Percentiles rank a stretch among this genome's conserved stretches.
Conservation (phyloP, 1,284 basidiomycete species). For the Coniferiporia weirii region DNA sequence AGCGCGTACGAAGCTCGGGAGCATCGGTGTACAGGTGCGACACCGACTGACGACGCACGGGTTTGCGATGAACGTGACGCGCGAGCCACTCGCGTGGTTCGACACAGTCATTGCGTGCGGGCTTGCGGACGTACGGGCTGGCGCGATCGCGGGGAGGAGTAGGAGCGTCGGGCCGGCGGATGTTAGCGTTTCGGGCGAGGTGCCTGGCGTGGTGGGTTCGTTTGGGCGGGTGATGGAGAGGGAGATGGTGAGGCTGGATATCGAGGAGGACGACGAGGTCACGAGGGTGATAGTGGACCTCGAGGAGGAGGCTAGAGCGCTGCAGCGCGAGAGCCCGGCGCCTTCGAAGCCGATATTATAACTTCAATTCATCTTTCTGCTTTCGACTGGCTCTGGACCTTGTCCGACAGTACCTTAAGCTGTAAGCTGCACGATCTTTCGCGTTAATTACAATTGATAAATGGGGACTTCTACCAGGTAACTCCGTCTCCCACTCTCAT, state of each 20-base stretch:
- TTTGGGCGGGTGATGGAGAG: constrained; percentile 53
- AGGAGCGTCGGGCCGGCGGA: constrained; percentile 17
- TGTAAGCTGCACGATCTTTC: no score
- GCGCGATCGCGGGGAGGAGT: constrained; percentile 48
- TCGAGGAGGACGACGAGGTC: constrained; percentile 43
- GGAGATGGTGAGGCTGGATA: constrained; percentile 47
- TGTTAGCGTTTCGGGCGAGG: constrained; percentile 45
- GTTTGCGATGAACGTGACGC: constrained; percentile 89
- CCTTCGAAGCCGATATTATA: constrained; percentile 7
- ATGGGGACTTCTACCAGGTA: no score
- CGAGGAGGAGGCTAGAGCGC: constrained; percentile 11
- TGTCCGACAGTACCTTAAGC: no score
- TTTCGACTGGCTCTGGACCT: not conserved
- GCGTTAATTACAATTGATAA: no score
- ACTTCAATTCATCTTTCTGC: not conserved
- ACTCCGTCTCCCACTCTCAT: no score
- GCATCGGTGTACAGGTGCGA: constrained; percentile 94
- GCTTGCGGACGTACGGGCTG: constrained; percentile 79
- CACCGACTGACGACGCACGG: constrained; percentile 94
- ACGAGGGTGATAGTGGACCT: constrained; percentile 40
- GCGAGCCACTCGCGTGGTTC: constrained; percentile 81
- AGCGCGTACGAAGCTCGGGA: constrained; percentile 72
- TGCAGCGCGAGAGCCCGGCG: not conserved
- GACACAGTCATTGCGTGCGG: constrained; percentile 89
- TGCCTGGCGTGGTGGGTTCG: constrained; percentile 44